Base-by-base conservation (phyloP, 345 rosid genomes). In the Garcia nutans region DNA sequence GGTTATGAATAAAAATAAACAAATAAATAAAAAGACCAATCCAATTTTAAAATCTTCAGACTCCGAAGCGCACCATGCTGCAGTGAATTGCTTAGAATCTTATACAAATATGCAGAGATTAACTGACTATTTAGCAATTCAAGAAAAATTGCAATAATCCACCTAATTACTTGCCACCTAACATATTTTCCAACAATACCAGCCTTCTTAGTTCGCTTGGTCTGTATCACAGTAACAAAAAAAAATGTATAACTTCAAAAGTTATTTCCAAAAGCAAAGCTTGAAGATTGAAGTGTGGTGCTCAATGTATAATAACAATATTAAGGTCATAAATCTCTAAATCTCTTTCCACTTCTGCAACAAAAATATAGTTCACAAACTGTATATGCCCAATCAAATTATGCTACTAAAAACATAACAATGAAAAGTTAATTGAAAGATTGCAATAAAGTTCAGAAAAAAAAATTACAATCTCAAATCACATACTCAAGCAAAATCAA, bases 171-270 rank as follows among this genome's bases (percentile, higher is more conserved):
- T 44, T 2, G 20, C 5, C 13, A 58, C 83, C 19, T 67, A 72
- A 89, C 93, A 66, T 88, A 88, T 68, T 89, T 89, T 11, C 91
- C 88, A 59, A 87, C 89, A 50, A 87, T 86, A 60, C 93, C 89
- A 1, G 93, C 91, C 88, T 89, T 88, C 88, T 88, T 89, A 1
- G 91, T 89, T 49, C 91, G 82, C 88, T 89, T 89, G 10, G 89
- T 86, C 91, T 89, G 76, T 77, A 80, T 15, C 23, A 22, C 28
- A 54, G 31, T 3, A 56, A n/a, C n/a, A 56, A 71, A 55, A 41
- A 24, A 12, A 64, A 2, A 17, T 6, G 15, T 22, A 22, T 56
- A 70, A 10, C 24, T 60, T 15, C n/a, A 41, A 1, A 8, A 31
- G 26, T 4, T n/a, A 28, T 6, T 6, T 49, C 23, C 24, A 33